These are phyloP conservation scores for Simmondsia chinensis DNA, from an alignment of 148 eudicot species.

Conservation along the genomic window DNA sequence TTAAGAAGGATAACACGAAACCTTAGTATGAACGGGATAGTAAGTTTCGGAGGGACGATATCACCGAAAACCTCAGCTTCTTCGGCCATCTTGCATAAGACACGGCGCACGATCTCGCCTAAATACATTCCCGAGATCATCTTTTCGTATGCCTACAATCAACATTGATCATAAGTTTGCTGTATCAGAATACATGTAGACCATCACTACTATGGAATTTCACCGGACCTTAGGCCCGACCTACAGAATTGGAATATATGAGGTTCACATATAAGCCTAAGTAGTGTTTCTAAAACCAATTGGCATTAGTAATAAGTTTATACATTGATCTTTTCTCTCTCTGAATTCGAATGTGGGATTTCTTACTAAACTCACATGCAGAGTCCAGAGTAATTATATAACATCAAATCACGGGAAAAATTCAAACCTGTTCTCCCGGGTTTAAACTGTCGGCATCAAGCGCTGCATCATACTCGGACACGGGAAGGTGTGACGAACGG, in stretches of 20 bases:
- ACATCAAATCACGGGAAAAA: neutral
- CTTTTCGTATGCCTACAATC: conserved; percentile 80
- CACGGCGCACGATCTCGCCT: conserved; percentile 88
- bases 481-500: conserved; percentile 69
- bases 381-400: too few relatives aligned
- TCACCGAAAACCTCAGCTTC: conserved; percentile 87
- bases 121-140: conserved; percentile 89
- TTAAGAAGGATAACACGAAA: conserved; percentile 4
- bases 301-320: too few relatives aligned
- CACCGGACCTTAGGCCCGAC: too few relatives aligned
- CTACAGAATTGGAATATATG: too few relatives aligned
- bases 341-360: too few relatives aligned
- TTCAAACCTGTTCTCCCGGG: conserved; percentile 77
- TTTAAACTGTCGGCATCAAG: conserved; percentile 76
- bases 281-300: too few relatives aligned
- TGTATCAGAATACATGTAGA: too few relatives aligned
- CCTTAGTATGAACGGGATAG: conserved; percentile 61
- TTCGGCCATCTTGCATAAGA: conserved; percentile 67
- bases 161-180: neutral
- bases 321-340: too few relatives aligned
- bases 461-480: conserved; percentile 58
- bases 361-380: too few relatives aligned
- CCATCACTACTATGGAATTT: too few relatives aligned
- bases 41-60: conserved; percentile 57
- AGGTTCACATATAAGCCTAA: too few relatives aligned